phyloP scores from a whole-genome alignment of 164 flowering plant genomes.

The Paratinospora sagittata region DNA sequence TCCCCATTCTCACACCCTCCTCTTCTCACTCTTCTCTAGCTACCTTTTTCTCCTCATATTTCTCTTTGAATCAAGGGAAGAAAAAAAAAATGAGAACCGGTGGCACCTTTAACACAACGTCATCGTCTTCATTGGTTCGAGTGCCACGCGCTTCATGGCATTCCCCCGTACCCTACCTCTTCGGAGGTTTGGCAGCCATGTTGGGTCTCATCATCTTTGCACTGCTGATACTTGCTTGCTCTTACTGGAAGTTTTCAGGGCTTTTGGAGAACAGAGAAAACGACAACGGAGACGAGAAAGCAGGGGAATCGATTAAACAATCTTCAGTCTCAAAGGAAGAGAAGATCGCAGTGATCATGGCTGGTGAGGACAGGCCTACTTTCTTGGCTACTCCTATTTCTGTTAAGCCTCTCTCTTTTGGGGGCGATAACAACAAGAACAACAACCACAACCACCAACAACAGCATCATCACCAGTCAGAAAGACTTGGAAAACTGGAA shows the following conservation, averaged over 20 bases:
- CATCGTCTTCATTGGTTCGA: too few species aligned
- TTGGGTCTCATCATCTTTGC: conserved; percentile 6
- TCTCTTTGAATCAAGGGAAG: too few species aligned
- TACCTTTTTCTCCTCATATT: too few species aligned
- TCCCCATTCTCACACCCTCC: background rate
- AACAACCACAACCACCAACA: too few species aligned
- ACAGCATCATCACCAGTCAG: background rate
- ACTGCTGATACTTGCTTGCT: conserved; percentile 4
- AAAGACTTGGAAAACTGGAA: background rate
- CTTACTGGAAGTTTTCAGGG: conserved; percentile 3
- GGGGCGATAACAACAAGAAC: background rate
- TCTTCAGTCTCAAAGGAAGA: too few species aligned
- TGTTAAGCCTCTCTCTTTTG: background rate
- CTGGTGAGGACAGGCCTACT: too few species aligned
- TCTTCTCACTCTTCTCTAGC: background rate
- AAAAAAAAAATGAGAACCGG: too few species aligned
- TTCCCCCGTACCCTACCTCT: conserved; percentile 3
- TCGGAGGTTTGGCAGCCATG: conserved; percentile 8
- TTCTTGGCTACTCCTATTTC: too few species aligned
- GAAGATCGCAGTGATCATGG: too few species aligned
- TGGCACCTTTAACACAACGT: too few species aligned
- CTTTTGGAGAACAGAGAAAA: conserved; percentile 13
- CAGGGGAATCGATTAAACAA: too few species aligned
- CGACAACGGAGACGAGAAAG: conserved; percentile 25
- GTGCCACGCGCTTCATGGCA: conserved; percentile 5